phyloP scores from a whole-genome alignment of 2,329 filamentous ascomycete genomes.

The Rhexocercosporidium sp. region DNA sequence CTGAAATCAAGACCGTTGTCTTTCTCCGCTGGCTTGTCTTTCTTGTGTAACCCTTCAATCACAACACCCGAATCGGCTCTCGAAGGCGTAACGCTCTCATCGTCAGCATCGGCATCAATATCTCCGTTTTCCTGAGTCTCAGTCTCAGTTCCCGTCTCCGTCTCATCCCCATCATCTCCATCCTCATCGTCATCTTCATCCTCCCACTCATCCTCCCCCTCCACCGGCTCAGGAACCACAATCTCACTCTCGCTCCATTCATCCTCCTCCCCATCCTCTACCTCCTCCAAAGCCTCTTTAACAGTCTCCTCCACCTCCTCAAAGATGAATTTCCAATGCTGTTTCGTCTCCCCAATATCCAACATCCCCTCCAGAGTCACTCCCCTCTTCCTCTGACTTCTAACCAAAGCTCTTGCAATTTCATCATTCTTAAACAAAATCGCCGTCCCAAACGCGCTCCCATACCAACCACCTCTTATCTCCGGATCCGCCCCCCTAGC shows the following conservation, averaged over 20 bases:
- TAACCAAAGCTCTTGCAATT: background rate
- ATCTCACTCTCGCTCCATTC: slow-evolving; percentile 7
- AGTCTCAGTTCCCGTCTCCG: background rate
- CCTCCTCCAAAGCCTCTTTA: background rate
- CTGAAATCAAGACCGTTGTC: slow-evolving; percentile 2
- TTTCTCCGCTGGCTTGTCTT: background rate
- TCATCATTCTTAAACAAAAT: background rate
- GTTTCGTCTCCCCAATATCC: background rate
- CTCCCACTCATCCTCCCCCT: background rate
- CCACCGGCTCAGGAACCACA: background rate
- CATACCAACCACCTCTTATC: background rate
- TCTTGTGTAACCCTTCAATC: background rate
- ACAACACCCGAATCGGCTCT: background rate
- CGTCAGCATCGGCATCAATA: background rate
- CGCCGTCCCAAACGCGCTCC: background rate
- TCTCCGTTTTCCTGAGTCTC: background rate
- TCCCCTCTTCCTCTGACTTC: background rate
- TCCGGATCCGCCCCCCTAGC: background rate
- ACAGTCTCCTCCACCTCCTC: background rate
- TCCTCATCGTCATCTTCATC: background rate
- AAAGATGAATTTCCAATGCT: background rate
- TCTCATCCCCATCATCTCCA: background rate
- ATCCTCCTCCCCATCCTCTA: background rate
- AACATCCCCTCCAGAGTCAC: background rate
- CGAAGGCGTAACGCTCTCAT: background rate